A percentile compares a stretch with the other conserved stretches of the same genome.
phyloP scores from a whole-genome alignment of 1,284 basidiomycete species.

The Chiua sp. region DNA sequence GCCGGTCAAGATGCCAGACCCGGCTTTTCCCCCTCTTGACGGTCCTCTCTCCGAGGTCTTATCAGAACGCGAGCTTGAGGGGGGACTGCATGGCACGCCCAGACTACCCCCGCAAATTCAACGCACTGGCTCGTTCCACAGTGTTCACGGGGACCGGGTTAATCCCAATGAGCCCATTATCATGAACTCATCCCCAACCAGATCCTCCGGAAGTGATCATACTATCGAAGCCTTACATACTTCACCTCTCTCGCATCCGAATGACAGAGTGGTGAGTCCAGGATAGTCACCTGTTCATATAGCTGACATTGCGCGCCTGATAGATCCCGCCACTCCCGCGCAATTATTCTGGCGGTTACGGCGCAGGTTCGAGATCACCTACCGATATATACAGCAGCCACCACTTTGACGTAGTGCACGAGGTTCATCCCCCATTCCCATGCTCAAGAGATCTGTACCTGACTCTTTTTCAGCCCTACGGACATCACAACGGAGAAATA shows the following conservation, averaged over 20 bases:
- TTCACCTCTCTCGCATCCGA: conserved; percentile 26
- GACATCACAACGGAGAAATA: conserved; percentile 22
- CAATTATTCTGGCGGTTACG: conserved; percentile 25
- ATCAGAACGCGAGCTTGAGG: conserved; percentile 32
- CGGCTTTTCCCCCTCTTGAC: conserved; percentile 27
- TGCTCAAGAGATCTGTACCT: conserved; percentile 2
- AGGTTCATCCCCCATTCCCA: conserved; percentile 12
- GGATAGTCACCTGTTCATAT: neutral
- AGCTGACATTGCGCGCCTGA: neutral
- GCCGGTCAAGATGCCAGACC: conserved; percentile 32
- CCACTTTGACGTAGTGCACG: conserved; percentile 24
- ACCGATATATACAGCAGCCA: conserved; percentile 36
- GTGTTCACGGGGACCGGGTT: conserved; percentile 22
- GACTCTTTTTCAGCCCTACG: conserved; percentile 22
- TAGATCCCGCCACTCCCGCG: conserved; percentile 39
- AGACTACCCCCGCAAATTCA: conserved; percentile 29
- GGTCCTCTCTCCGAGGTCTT: conserved; percentile 25
- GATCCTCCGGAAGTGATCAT: conserved; percentile 36
- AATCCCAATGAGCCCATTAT: conserved; percentile 30
- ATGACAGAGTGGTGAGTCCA: conserved; percentile 33
- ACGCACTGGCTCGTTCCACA: conserved; percentile 27
- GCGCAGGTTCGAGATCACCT: conserved; percentile 27
- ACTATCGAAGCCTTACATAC: conserved; percentile 35
- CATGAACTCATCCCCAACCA: conserved; percentile 25
- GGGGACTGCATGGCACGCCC: conserved; percentile 21